phyloP scores from a whole-genome alignment of 768 basidiomycete genomes.

The Exidia glandulosa region DNA sequence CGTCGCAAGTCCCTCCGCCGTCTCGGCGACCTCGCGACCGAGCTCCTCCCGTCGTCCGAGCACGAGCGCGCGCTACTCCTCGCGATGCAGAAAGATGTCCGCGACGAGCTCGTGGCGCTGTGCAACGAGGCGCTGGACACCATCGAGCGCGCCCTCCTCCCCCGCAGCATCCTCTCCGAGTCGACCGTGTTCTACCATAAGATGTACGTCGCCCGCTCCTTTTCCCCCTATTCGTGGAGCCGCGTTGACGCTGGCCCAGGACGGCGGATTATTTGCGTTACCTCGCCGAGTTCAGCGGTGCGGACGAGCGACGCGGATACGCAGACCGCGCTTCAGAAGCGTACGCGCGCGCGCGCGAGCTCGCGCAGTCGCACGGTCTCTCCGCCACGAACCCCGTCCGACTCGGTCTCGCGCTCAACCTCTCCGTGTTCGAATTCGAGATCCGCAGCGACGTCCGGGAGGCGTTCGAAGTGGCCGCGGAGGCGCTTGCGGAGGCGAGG shows the following conservation, averaged over 20 bases:
- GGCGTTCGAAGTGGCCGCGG: neutral
- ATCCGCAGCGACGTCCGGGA: neutral
- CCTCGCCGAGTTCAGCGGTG: neutral
- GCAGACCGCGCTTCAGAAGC: neutral
- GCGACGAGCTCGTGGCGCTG: slow-evolving; percentile 37
- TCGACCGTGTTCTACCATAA: neutral
- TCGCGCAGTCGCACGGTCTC: neutral
- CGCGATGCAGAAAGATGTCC: slow-evolving; percentile 36
- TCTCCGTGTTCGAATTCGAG: neutral
- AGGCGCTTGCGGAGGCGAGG: neutral
- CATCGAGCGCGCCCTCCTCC: slow-evolving; percentile 8
- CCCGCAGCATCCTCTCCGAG: neutral
- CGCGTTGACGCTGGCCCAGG: neutral
- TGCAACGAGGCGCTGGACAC: slow-evolving; percentile 40
- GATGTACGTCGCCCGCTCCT: neutral
- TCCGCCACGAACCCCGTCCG: neutral
- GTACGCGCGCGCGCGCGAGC: neutral
- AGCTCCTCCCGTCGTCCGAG: slow-evolving; percentile 36
- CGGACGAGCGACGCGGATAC: neutral
- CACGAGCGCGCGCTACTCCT: slow-evolving; percentile 36
- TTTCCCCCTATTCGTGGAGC: neutral
- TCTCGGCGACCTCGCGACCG: slow-evolving; percentile 38
- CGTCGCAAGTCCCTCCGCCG: neutral
- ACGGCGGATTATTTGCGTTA: neutral
- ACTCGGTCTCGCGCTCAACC: neutral